A percentile compares a stretch with the other conserved stretches of the same genome.
These are phyloP conservation scores for Diaporthe vexans DNA, from an alignment of 2,329 filamentous ascomycete species.

Conservation along the genomic window DNA sequence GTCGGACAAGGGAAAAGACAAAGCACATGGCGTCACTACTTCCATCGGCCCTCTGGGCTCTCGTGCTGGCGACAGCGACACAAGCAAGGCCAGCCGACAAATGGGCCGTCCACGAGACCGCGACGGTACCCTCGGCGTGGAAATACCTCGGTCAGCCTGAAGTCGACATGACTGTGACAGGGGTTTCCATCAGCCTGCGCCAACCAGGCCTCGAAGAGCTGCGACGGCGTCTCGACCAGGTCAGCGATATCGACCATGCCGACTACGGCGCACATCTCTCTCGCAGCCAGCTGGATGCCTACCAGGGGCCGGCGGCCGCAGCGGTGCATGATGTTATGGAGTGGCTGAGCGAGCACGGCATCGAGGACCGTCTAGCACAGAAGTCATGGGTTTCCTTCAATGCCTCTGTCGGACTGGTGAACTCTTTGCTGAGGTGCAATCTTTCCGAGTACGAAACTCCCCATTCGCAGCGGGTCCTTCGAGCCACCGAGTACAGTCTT, in stretches of 20 bases:
- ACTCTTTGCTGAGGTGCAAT: conserved; percentile 20
- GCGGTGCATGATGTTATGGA: conserved; percentile 4
- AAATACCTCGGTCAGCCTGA: conserved; percentile 13
- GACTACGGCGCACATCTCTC: conserved; percentile 2
- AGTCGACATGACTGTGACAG: conserved; percentile 3
- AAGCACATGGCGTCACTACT: conserved; percentile 4
- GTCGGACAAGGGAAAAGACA: background rate
- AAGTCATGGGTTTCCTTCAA: conserved; percentile 25
- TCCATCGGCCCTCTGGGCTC: conserved; percentile 21
- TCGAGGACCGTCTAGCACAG: conserved; percentile 12
- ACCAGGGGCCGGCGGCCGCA: background rate
- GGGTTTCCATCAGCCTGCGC: conserved; percentile 6
- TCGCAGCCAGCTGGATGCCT: conserved; percentile 10
- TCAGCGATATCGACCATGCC: conserved; percentile 1
- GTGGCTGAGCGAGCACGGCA: conserved; percentile 17
- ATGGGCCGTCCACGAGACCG: conserved; percentile 10
- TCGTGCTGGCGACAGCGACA: conserved; percentile 13
- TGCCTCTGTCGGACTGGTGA: conserved; percentile 10
- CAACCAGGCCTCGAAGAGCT: conserved; percentile 21
- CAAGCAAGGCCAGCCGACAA: conserved; percentile 13
- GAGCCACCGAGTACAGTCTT: conserved; percentile 12
- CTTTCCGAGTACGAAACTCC: conserved; percentile 9
- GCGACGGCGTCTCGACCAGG: conserved; percentile 21
- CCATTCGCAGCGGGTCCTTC: conserved; percentile 7
- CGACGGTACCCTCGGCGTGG: background rate